Conservation (phyloP, 164 flowering plant species). For the Nymphaea colorata region DNA sequence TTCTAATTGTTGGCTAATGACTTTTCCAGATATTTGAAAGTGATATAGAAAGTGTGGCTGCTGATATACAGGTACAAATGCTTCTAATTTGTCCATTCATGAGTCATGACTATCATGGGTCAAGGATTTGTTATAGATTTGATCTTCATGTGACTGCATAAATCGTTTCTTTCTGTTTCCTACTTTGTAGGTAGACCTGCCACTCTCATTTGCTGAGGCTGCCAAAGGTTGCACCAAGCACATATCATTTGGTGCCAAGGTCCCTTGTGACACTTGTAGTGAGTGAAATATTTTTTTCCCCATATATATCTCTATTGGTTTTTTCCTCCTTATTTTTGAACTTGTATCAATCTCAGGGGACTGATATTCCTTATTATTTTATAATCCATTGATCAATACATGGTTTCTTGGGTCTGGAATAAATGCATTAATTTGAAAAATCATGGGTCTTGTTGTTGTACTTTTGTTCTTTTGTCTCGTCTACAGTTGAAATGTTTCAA, state of each 20-base stretch:
- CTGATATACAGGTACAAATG: conserved; percentile 52
- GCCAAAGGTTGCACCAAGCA: conserved; percentile 72
- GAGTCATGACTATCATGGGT: background rate
- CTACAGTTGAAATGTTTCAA: no score
- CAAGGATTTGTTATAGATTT: no score
- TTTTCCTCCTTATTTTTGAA: no score
- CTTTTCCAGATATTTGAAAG: conserved; percentile 68
- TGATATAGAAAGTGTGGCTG: conserved; percentile 33
- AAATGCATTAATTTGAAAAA: no score
- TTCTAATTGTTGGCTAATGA: background rate
- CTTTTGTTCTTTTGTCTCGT: no score
- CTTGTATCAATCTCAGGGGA: no score
- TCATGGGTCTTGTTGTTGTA: no score
- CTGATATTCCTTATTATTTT: no score
- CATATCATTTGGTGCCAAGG: conserved; percentile 51
- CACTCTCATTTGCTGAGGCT: conserved; percentile 83
- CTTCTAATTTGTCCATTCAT: background rate
- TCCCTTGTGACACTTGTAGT: conserved; percentile 82
- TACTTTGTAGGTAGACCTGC: conserved; percentile 48
- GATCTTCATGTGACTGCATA: background rate
- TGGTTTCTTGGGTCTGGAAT: no score
- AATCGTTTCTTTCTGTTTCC: background rate
- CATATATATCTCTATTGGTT: no score
- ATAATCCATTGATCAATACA: no score
- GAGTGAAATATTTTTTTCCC: conserved; percentile 21